A percentile compares a stretch with the other conserved stretches of the same genome.
Evolutionary conservation across 768 basidiomycete species (phyloP).

Genomic region (Harrya chromipes): DNA sequence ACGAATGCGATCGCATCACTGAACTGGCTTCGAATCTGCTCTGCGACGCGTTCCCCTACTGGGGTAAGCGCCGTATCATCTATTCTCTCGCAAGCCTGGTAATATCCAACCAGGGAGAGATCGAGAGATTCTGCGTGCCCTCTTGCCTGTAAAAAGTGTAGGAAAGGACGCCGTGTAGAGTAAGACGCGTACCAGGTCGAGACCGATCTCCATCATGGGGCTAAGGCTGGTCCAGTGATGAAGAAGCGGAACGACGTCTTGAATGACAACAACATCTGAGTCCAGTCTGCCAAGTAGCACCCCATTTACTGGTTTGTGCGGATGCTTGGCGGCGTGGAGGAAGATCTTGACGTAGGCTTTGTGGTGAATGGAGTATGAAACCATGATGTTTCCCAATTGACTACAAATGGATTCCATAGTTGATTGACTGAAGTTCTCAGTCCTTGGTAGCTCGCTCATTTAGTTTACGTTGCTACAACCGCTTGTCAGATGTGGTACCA

Average conservation of each 20-base stretch:
- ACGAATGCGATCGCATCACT: slow-evolving; percentile 65
- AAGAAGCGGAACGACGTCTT: slow-evolving; percentile 71
- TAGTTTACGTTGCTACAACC: too few relatives aligned
- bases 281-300: slow-evolving; percentile 61
- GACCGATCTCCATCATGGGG: slow-evolving; percentile 84
- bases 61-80: slow-evolving; percentile 61
- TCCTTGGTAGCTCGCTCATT: too few relatives aligned
- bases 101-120: slow-evolving; percentile 65
- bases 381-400: slow-evolving; percentile 18
- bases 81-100: slow-evolving; percentile 66
- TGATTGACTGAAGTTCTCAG: too few relatives aligned
- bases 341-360: slow-evolving; percentile 71
- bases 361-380: slow-evolving; percentile 50
- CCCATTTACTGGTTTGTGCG: slow-evolving; percentile 72
- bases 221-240: slow-evolving; percentile 85
- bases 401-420: too few relatives aligned
- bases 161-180: not conserved
- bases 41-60: slow-evolving; percentile 61
- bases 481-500: too few relatives aligned
- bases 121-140: slow-evolving; percentile 54
- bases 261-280: slow-evolving; percentile 42
- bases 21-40: slow-evolving; percentile 53
- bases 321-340: slow-evolving; percentile 79
- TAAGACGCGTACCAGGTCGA: slow-evolving; percentile 58
- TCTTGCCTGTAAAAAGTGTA: slow-evolving; percentile 42